A percentile compares a stretch with the other conserved stretches of the same genome.
Evolutionary conservation across 148 eudicot genomes (phyloP).

Genomic region (Rhododendron williamsianum): DNA sequence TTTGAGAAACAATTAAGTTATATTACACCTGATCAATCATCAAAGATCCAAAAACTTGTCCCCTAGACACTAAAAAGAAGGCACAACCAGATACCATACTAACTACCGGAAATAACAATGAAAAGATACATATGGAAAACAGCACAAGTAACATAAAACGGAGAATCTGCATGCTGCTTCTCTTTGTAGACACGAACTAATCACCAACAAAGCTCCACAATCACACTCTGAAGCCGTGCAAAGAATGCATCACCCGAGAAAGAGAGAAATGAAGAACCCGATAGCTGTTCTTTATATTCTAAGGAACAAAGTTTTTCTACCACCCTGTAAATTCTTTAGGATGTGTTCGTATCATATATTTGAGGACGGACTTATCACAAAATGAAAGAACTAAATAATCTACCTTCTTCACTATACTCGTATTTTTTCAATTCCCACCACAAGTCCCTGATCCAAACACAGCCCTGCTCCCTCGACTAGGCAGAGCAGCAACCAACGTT

Average conservation of each 20-base stretch:
- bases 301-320: background rate
- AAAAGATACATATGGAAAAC: background rate
- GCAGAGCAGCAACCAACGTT: constrained; percentile 42
- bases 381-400: background rate
- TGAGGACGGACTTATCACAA: background rate
- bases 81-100: background rate
- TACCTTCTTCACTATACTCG: background rate
- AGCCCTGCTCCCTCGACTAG: constrained; percentile 3
- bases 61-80: background rate
- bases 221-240: background rate
- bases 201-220: background rate
- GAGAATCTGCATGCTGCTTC: background rate
- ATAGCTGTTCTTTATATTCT: background rate
- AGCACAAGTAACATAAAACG: background rate
- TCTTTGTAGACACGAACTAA: background rate
- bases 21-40: background rate
- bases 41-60: background rate
- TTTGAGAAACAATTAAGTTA: background rate
- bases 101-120: background rate
- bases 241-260: background rate
- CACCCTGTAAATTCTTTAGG: background rate
- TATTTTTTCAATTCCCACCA: background rate
- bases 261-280: background rate
- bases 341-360: background rate
- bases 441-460: background rate